Base-by-base conservation (phyloP, 176 grass and related monocot species). In the Avena eriantha region DNA sequence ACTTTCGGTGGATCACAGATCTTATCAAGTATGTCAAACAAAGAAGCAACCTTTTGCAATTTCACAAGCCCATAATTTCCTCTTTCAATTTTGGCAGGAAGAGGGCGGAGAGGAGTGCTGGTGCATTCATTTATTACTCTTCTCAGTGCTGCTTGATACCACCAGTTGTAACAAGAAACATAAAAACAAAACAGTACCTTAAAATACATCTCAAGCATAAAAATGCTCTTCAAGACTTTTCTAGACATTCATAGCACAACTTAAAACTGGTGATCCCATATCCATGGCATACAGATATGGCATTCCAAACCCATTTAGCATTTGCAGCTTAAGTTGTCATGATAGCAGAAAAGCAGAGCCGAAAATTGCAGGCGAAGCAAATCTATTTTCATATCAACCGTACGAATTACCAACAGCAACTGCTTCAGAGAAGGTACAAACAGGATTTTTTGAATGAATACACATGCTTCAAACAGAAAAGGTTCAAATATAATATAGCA, bases 71-170 rank as follows among this genome's bases (percentile, higher is more conserved):
- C 96, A 22, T 94, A 98, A 78, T 47, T 93, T 90, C 84, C 82
- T 50, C 81, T 98, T 82, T 79, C 57, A 82, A 91, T 90, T 22
- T 88, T 41, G n/a, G 91, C 78, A 95, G 96, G 96, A 85, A 95
- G 82, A 79, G 47, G 80, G 82, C 22, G 88, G 80, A 88, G 92
- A 88, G 88, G 83, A 59, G 76, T 76, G 12, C 82, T 53, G 82
- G 73, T 89, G 80, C 93, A 92, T 82, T 94, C 77, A 88, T 93
- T 78, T 90, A 98, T 95, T 59, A 91, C 91, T 86, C 75, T 95
- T 78, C 96, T 98, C 49, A 98, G 74, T 49, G 92, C 96, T 98
- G 92, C 75, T 85, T 83, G 84, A 80, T 66, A 83, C n/a, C 57
- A 70, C 55, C n/a, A 83, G 31, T 77, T 78, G 72, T 39, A 78